Evolutionary conservation across 2,329 filamentous ascomycete genomes (phyloP), one percentile per base, ranked within the genome.

Genomic region (Stemphylium beticola): DNA sequence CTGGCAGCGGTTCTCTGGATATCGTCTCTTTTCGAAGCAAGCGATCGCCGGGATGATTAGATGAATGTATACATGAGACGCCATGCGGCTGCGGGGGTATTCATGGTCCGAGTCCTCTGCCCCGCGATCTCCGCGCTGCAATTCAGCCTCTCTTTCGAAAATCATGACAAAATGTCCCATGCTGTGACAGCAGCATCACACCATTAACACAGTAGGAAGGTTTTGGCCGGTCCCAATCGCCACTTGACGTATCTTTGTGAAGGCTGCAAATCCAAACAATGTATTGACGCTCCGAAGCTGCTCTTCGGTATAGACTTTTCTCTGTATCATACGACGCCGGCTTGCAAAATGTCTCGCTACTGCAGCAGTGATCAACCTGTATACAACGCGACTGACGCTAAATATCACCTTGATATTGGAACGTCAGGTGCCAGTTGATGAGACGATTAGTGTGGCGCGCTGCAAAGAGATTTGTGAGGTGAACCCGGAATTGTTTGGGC

Each of bases 1-100:
- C 22, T 24, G 22, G 2, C 8, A 24, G 22, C 36, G 20, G 4
- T 18, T 12, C 1, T 38, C 8, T 24, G 22, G 4, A 24, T 24
- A 24, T 12, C 20, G 17, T 38, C 3, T 12, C 36, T 38, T 9
- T 12, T 20, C 11, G 15, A 29, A 7, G 10, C 9, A 20, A 8
- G 34, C 8, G 12, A 17, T 14, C 20, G 33, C 40, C 44, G 51
- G 55, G 47, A 44, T 39, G 44, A 48, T 49, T 58, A 68, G 45
- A 71, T 70, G 63, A 71, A 60, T 55, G 40, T 68, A 45, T 68
- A 70, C 61, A 65, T 67, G 66, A 67, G 62, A 69, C 63, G 53
- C 50, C 49, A 49, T 65, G 62, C 49, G 47, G 47, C 41, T 46
- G 57, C 65, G 61, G 64, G 62, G 57, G 32, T 41, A 36, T 49